A percentile compares a stretch with the other conserved stretches of the same genome.
phyloP scores from a whole-genome alignment of 495 filamentous ascomycete species.

The Aspergillus leporis region DNA sequence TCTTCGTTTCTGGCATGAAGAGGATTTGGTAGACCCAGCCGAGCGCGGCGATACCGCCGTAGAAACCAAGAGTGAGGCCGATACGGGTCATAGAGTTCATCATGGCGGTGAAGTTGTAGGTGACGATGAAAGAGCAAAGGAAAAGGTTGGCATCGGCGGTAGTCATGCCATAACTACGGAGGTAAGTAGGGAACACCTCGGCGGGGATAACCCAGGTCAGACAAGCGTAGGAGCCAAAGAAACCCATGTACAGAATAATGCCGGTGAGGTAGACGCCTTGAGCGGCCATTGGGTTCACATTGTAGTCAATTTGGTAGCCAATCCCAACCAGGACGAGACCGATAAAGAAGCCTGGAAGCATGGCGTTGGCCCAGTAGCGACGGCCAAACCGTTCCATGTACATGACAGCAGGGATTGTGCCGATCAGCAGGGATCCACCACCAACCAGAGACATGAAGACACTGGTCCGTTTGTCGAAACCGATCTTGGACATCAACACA shows the following conservation, averaged over 20 bases:
- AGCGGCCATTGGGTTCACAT: conserved; percentile 38
- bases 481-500: conserved; percentile 55
- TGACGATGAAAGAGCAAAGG: conserved; percentile 62
- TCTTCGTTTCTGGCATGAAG: conserved; percentile 66
- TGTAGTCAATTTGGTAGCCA: conserved; percentile 47
- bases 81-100: conserved; percentile 56
- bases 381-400: conserved; percentile 62
- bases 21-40: conserved; percentile 60
- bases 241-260: conserved; percentile 60
- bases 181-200: conserved; percentile 62
- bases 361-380: conserved; percentile 61
- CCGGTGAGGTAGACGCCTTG: conserved; percentile 57
- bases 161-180: conserved; percentile 62
- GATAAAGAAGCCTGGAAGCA: conserved; percentile 63
- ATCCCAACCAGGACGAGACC: conserved; percentile 58
- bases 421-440: conserved; percentile 56
- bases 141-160: conserved; percentile 56
- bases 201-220: conserved; percentile 62
- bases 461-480: conserved; percentile 50
- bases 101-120: conserved; percentile 63
- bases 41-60: conserved; percentile 58
- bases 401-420: conserved; percentile 58
- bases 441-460: conserved; percentile 66
- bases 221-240: conserved; percentile 64
- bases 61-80: conserved; percentile 59